These are phyloP conservation scores for Hortiboletus flavorubellus DNA, from an alignment of 768 basidiomycete genomes.

Conservation along the genomic window DNA sequence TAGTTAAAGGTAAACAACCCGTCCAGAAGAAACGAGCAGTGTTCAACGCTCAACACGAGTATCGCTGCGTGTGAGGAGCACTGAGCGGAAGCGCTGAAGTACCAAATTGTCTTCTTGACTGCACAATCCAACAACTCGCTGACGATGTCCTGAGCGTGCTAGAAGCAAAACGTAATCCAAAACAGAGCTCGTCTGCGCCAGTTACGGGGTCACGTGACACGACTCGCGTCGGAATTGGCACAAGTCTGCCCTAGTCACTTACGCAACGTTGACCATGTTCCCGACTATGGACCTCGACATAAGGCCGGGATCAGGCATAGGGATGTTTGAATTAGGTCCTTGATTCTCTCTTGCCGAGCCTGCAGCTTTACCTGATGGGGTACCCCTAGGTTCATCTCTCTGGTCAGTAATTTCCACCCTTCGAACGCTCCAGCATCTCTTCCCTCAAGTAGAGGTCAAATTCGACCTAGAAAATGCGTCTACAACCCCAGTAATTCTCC, in stretches of 20 bases:
- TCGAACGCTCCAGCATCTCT: conserved; percentile 60
- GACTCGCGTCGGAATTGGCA: conserved; percentile 5
- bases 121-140: too few relatives aligned
- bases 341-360: neutral
- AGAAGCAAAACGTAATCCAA: too few relatives aligned
- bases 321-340: conserved; percentile 73
- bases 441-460: conserved; percentile 81
- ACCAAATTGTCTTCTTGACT: too few relatives aligned
- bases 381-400: conserved; percentile 61
- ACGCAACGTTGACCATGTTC: conserved; percentile 42
- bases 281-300: conserved; percentile 73
- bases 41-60: too few relatives aligned
- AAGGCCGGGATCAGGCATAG: conserved; percentile 70
- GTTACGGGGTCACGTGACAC: conserved; percentile 7
- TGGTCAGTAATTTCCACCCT: conserved; percentile 75
- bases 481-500: conserved; percentile 71
- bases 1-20: too few relatives aligned
- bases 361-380: neutral
- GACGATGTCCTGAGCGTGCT: too few relatives aligned
- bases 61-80: too few relatives aligned
- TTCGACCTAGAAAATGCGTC: conserved; percentile 71
- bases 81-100: too few relatives aligned
- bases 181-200: too few relatives aligned
- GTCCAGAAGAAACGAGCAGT: too few relatives aligned
- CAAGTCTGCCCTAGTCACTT: neutral